Conservation (phyloP, 2,329 filamentous ascomycete genomes). For the Botryotinia calthae region DNA sequence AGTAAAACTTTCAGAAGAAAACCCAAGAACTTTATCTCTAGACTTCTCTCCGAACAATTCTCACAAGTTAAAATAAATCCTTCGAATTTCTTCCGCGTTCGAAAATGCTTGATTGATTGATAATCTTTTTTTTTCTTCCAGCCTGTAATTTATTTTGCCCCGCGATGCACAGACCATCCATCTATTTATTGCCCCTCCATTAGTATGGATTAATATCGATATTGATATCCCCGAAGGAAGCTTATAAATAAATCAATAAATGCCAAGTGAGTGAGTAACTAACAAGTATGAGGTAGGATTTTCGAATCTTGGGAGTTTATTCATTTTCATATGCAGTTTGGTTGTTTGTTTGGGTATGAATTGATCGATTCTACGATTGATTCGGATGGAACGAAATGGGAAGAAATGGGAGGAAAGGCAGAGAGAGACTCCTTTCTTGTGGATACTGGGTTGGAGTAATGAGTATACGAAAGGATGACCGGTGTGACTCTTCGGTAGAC, state of each 20-base stretch:
- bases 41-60: neutral
- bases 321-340: neutral
- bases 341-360: too few relatives aligned
- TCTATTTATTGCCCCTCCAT: neutral
- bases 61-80: neutral
- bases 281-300: neutral
- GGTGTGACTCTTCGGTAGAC: neutral
- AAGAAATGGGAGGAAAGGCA: too few relatives aligned
- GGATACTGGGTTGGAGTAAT: neutral
- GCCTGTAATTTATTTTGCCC: slow-evolving; percentile 2
- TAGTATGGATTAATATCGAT: neutral
- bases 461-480: neutral
- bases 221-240: neutral
- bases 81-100: slow-evolving; percentile 10
- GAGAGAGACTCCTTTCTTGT: neutral
- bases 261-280: neutral
- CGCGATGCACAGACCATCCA: slow-evolving; percentile 18
- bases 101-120: slow-evolving; percentile 25
- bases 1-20: neutral
- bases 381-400: too few relatives aligned
- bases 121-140: slow-evolving; percentile 22
- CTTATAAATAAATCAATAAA: neutral
- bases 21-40: neutral
- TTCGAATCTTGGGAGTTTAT: neutral
- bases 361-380: too few relatives aligned